phyloP scores from a whole-genome alignment of 768 basidiomycete species.

The Trametes villosa region DNA sequence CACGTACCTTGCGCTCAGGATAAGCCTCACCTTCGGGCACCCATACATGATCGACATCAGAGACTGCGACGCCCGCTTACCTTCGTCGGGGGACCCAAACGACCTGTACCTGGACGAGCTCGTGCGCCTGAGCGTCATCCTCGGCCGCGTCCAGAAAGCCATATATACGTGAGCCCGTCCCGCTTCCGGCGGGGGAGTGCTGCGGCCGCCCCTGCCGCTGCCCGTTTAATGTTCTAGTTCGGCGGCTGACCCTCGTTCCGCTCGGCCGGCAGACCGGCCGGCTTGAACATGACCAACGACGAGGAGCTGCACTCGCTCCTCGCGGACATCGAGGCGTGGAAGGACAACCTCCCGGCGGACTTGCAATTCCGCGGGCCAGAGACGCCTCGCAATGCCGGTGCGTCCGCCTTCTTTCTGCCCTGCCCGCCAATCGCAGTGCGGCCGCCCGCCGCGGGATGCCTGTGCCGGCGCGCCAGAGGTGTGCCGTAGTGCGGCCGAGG shows the following conservation, averaged over 20 bases:
- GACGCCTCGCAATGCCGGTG: slow-evolving; percentile 69
- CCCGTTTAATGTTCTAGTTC: slow-evolving; percentile 7
- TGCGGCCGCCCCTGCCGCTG: slow-evolving; percentile 16
- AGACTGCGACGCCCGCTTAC: slow-evolving; percentile 94
- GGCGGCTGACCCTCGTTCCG: slow-evolving; percentile 5
- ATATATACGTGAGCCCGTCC: slow-evolving; percentile 74
- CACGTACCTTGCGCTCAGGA: slow-evolving; percentile 50
- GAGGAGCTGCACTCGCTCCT: slow-evolving; percentile 70
- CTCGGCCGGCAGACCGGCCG: slow-evolving; percentile 68
- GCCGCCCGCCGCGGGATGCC: not conserved
- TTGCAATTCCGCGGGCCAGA: slow-evolving; percentile 78
- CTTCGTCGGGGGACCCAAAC: slow-evolving; percentile 81
- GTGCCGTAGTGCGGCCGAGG: not conserved
- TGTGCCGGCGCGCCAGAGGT: not conserved
- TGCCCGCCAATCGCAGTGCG: not conserved
- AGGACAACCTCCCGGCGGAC: slow-evolving; percentile 72
- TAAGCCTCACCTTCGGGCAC: slow-evolving; percentile 87
- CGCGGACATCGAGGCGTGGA: slow-evolving; percentile 76
- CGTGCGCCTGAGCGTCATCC: slow-evolving; percentile 86
- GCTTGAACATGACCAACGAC: slow-evolving; percentile 84
- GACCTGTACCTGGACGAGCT: slow-evolving; percentile 90
- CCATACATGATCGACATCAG: slow-evolving; percentile 96
- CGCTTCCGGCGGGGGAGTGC: not conserved
- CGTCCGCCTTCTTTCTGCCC: slow-evolving; percentile 26
- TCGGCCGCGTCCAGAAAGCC: slow-evolving; percentile 90